A percentile compares a stretch with the other conserved stretches of the same genome.
phyloP scores from a whole-genome alignment of 257 asterid genomes.

The Gynochthodes officinalis region DNA sequence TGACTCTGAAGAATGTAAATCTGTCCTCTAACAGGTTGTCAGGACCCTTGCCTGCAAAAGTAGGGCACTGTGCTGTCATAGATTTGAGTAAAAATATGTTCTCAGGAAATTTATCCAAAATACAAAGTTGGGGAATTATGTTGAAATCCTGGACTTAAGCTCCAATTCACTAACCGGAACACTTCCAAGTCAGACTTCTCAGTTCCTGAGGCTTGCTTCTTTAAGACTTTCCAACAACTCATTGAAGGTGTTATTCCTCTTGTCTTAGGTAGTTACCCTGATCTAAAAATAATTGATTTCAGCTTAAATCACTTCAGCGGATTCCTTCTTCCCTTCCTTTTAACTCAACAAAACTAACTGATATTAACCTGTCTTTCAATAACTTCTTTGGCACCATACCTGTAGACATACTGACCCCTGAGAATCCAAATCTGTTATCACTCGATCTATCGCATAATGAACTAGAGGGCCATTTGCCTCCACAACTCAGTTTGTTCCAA shows the following conservation, averaged over 20 bases:
- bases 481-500: conserved; percentile 44
- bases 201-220: conserved; percentile 71
- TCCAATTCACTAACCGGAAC: conserved; percentile 59
- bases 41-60: conserved; percentile 64
- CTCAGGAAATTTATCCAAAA: conserved; percentile 64
- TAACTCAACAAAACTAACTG: conserved; percentile 43
- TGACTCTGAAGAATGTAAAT: conserved; percentile 57
- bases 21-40: conserved; percentile 68
- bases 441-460: conserved; percentile 70
- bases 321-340: conserved; percentile 54
- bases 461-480: conserved; percentile 54
- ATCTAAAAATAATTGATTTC: conserved; percentile 51
- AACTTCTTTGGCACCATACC: conserved; percentile 58
- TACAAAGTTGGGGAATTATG: conserved; percentile 74
- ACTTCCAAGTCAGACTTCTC: conserved; percentile 57
- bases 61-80: conserved; percentile 64
- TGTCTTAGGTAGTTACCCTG: conserved; percentile 57
- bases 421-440: conserved; percentile 37
- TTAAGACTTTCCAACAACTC: conserved; percentile 73
- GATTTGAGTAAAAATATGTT: conserved; percentile 72
- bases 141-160: conserved; percentile 64
- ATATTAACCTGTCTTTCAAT: conserved; percentile 64
- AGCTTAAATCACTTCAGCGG: conserved; percentile 63
- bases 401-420: conserved; percentile 22
- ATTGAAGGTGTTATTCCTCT: conserved; percentile 60